Base-by-base conservation (phyloP, 257 asterid genomes). In the Agastache rugosa region DNA sequence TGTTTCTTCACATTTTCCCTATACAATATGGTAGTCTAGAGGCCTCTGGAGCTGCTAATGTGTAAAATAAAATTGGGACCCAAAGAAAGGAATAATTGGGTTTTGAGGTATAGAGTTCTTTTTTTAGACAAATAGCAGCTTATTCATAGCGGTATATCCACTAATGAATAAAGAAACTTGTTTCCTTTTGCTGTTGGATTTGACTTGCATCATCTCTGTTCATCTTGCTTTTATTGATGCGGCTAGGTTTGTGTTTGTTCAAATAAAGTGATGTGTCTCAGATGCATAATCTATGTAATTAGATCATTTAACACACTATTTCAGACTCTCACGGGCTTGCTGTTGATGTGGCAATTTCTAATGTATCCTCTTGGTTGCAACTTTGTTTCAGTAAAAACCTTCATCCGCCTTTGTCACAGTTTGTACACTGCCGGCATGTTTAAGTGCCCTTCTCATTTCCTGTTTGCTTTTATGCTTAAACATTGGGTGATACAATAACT, bases 401-500 rank as follows among this genome's bases (percentile, higher is more conserved):
- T 71, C 44, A 31, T 63, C 54, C 42, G 19, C 25, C 14, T 11
- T 72, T 29, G 29, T 47, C 56, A 44, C 48, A 39, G 48, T 11
- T 35, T 54, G 41, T 65, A 42, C 37, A 20, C 62, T 15, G 20
- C 31, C 22, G 63, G 55, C 59, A 45, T 25, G 42, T 39, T 63
- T 48, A 37, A 71, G 55, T 37, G 7, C 41, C 50, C 17, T 20
- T 66, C 50, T 34, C 67, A 42, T 67, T 71, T 47, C 64, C 17
- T 39, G 37, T 39, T 54, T 66, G 47, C 34, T 5, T 27, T 63
- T n/a, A 9, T 75, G 66, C 72, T 69, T 76, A 41, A 54, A 63
- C 59, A 41, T 47, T 68, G 61, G 72, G 66, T 69, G 75, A 54
- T 37, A 37, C n/a, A 17, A 20, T 6, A 37, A 47, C 35, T 75